Evolutionary conservation across 75 land plant genomes (phyloP), one percentile per base, ranked within the genome.

Genomic region (Larix kaempferi): DNA sequence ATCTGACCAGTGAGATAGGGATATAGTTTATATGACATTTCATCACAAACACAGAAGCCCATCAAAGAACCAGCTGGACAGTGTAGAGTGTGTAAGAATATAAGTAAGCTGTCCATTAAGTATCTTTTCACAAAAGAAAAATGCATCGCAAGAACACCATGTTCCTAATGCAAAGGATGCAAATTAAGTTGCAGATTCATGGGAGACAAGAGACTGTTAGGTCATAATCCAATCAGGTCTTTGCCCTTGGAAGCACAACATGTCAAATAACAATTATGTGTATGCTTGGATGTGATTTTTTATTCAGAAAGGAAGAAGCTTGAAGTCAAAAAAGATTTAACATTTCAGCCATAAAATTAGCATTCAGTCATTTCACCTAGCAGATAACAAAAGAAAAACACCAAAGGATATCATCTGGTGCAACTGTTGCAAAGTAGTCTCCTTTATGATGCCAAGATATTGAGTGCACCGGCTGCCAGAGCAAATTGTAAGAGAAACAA

Each of bases 381-480:
- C 10, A 74, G 29, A 56, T 17, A 56, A 74, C 6, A 16, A 25
- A 54, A 73, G 7, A 16, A 73, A 55, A 52, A 29, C n/a, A 56
- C 26, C 57, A 56, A 74, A 96, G 99, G 99, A 96, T 97, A 97
- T 97, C 95, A 88, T 84, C 87, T 58, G 95, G 99, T 82, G 94
- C 85, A 58, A 97, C 94, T 41, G 99, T 87, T 6, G 92, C 86
- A 56, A 97, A 88, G 74, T 97, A 97, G 82, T 97, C 99, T 74
- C 99, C 99, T 82, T 88, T 97, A 25, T 89, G 89, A 79, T 97
- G 99, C 99, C 99, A 97, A 78, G 92, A 90, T 16, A 97, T 78
- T 41, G 86, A 82, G 37, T 88, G 56, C 11, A 96, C 99, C 72
- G 81, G 79, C 99, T 96, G 88, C 80, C 66, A 82, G 5, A 81